phyloP scores from a whole-genome alignment of 1,284 basidiomycete genomes.

The Cryptococcus sp. region DNA sequence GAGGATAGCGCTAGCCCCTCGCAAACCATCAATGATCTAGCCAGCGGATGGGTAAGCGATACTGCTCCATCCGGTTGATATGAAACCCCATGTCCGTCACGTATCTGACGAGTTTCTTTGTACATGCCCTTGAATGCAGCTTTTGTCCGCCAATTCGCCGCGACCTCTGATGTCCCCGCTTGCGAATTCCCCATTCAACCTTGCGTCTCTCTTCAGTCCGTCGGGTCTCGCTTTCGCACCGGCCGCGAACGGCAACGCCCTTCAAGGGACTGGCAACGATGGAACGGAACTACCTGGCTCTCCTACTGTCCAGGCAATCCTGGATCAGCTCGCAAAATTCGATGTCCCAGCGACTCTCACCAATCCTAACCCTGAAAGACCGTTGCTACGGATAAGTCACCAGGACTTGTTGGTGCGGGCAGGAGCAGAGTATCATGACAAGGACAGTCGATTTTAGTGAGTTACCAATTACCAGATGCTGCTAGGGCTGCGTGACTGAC shows the following conservation, averaged over 20 bases:
- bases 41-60: slow-evolving; percentile 1
- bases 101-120: neutral
- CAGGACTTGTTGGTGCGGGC: slow-evolving; percentile 13
- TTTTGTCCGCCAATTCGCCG: slow-evolving; percentile 9
- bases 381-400: slow-evolving; percentile 43
- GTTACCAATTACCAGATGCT: slow-evolving; percentile 3
- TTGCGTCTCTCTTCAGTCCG: slow-evolving; percentile 41
- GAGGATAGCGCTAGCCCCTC: slow-evolving; percentile 1
- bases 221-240: slow-evolving; percentile 27
- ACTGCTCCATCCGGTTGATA: neutral
- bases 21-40: neutral
- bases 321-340: slow-evolving; percentile 43
- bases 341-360: slow-evolving; percentile 44
- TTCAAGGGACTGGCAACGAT: slow-evolving; percentile 11
- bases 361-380: slow-evolving; percentile 51
- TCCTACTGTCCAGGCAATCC: slow-evolving; percentile 32
- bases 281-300: slow-evolving; percentile 10
- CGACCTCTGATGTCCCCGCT: slow-evolving; percentile 14
- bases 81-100: neutral
- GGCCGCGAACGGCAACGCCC: slow-evolving; percentile 1
- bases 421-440: slow-evolving; percentile 27
- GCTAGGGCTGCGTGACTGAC: neutral
- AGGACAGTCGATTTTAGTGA: slow-evolving; percentile 41
- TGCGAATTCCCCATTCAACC: slow-evolving; percentile 32
- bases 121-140: neutral